Evolutionary conservation across 139 green algal genomes (phyloP).

Genomic region (Marvania coccoides): DNA sequence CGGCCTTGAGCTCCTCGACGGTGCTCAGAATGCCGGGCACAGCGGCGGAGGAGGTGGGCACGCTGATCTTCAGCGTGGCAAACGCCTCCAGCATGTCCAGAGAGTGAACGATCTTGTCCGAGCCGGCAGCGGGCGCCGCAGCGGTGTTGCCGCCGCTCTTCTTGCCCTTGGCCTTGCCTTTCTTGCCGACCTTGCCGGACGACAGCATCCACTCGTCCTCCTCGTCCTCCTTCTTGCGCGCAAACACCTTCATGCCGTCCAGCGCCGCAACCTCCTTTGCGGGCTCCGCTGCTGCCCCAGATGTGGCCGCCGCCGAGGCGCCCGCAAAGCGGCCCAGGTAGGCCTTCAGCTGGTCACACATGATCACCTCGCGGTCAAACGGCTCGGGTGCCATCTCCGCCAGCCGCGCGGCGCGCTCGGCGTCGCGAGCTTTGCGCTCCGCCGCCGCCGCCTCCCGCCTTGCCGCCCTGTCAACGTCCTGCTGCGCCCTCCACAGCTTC

Average conservation of each 20-base stretch:
- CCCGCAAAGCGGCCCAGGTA: slow-evolving; percentile 23
- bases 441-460: slow-evolving; percentile 15
- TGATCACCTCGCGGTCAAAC: slow-evolving; percentile 24
- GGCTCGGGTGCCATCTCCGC: slow-evolving; percentile 25
- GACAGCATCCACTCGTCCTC: slow-evolving; percentile 30
- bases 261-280: not conserved
- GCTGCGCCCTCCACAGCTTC: slow-evolving; percentile 14
- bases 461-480: slow-evolving; percentile 6
- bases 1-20: slow-evolving; percentile 21
- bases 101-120: slow-evolving; percentile 21
- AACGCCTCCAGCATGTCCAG: slow-evolving; percentile 36
- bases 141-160: not conserved
- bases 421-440: slow-evolving; percentile 22
- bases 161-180: slow-evolving; percentile 23
- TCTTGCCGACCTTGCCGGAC: slow-evolving; percentile 5
- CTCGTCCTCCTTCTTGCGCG: slow-evolving; percentile 16
- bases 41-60: not conserved
- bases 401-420: slow-evolving; percentile 8
- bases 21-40: not conserved
- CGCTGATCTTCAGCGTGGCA: slow-evolving; percentile 10
- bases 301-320: not conserved
- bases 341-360: slow-evolving; percentile 24
- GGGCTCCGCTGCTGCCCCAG: no score
- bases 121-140: not conserved
- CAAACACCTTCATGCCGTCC: slow-evolving; percentile 21